Base-by-base conservation (phyloP, 768 basidiomycete species). In the Coprinopsis cinerea region DNA sequence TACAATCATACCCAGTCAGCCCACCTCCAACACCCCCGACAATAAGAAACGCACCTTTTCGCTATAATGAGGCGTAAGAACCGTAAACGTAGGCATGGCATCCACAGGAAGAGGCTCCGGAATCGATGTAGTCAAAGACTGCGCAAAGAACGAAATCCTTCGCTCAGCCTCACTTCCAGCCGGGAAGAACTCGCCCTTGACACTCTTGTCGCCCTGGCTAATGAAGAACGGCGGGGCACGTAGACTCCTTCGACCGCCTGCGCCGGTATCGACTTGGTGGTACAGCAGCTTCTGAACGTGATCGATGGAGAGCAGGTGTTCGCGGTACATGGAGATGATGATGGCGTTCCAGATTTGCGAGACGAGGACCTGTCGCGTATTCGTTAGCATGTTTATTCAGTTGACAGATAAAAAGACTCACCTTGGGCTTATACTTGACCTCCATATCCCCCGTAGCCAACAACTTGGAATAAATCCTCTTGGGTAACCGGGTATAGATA, bases 301-400 rank as follows among this genome's bases (percentile, higher is more conserved):
- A 58, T 97, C 93, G 61, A 99, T 99, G 42, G 94, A 97, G 28
- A 98, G 74, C n/a, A 99, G 67, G 64, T 98, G 96, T 66, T 99
- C 96, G 61, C 96, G 85, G 68, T 98, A 99, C 96, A 99, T 99
- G 13, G 95, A 98, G 57, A 99, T 98, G 69, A 99, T 96, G 70
- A 99, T 85, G 20, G 96, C 96, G 64, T 99, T 99, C 96, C 96
- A 98, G 48, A 99, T 94, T 69, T 97, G 96, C 14, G 94, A 96
- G 37, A 99, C 95, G 34, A 99, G 78, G 32, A 99, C 92, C 90
- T 92, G 48, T 23, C 43, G 14, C 17, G 15, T n/a, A 50, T 45
- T 20, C 42, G 28, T 54, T 43, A 54, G 39, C 42, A 50, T 30
- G n/a, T 28, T 23, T 11, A 32, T 32, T 20, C 6, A 20, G 45